Base-by-base conservation (phyloP, 1,139 yeast species). In the Taphrina deformans region DNA sequence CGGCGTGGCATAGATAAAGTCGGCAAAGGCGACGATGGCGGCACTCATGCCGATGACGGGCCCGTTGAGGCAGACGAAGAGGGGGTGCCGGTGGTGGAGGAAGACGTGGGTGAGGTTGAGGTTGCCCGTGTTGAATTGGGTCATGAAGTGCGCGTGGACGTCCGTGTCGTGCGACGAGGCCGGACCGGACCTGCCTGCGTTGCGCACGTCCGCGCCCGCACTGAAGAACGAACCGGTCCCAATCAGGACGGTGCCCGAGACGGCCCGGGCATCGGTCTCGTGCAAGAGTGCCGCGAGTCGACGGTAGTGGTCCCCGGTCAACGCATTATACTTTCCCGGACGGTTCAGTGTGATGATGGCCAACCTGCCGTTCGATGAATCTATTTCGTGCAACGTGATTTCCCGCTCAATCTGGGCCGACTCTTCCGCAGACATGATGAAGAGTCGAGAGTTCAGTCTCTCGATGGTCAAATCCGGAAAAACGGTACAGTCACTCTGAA, bases 21-120 rank as follows among this genome's bases (percentile, higher is more conserved):
- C 97, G 74, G 89, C 85, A 67, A 88, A 79, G 26, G 88, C 83
- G 31, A 89, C 86, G 63, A 90, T 76, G 0, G 92, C 91, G 2
- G 95, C 85, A 51, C 86, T 79, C 68, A 90, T 80, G 0, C 97
- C 97, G 69, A 90, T 83, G 12, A 85, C 96, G 0, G 97, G 96
- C 0, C 97, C 97, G 72, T 90, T 90, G 67, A 90, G 79, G 12
- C 93, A 92, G 45, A 85, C 85, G 27, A 86, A 86, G 62, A 90
- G 78, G 3, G 89, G 80, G 75, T 90, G 91, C 24, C 82, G 78
- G 75, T 90, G 97, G 72, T 84, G 83, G 70, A 84, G 83, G 75
- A 89, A 85, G 52, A 87, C 79, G 69, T 85, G 84, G 6, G 95
- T 86, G 66, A 89, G 77, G 72, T 82, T 85, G 27, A 85, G 81